A percentile compares a stretch with the other conserved stretches of the same genome.
Conservation (phyloP, 2,329 filamentous ascomycete genomes). For the Colletotrichum lindemuthianum region DNA sequence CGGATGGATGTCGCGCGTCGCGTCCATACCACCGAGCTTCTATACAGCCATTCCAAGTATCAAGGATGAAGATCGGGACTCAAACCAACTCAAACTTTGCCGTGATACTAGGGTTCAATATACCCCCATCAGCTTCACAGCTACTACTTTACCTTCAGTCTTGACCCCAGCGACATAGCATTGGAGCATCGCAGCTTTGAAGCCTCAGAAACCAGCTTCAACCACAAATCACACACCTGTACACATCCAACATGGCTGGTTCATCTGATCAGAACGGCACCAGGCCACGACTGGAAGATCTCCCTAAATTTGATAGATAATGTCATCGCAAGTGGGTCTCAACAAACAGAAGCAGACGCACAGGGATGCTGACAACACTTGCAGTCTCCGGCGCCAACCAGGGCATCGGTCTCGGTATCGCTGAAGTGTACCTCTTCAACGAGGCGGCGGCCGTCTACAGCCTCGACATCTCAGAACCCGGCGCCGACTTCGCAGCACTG, state of each 20-base stretch:
- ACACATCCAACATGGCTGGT: conserved; percentile 8
- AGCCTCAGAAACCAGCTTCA: no score
- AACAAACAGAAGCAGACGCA: background rate
- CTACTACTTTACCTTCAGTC: background rate
- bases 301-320: conserved; percentile 49
- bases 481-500: conserved; percentile 47
- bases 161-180: no score
- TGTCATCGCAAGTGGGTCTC: conserved; percentile 49
- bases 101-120: no score
- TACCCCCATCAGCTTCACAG: no score
- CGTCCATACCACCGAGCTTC: no score
- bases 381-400: conserved; percentile 51
- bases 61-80: no score
- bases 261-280: conserved; percentile 18
- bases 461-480: conserved; percentile 50
- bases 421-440: conserved; percentile 57
- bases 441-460: conserved; percentile 51
- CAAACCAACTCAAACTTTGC: no score
- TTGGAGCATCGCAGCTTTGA: no score
- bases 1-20: no score
- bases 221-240: no score
- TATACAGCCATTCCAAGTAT: no score
- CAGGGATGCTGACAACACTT: background rate
- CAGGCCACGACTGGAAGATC: conserved; percentile 48
- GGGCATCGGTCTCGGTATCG: conserved; percentile 51